These are phyloP conservation scores for Trichophyton rubrum DNA, from an alignment of 2,329 filamentous ascomycete species.

Conservation along the genomic window DNA sequence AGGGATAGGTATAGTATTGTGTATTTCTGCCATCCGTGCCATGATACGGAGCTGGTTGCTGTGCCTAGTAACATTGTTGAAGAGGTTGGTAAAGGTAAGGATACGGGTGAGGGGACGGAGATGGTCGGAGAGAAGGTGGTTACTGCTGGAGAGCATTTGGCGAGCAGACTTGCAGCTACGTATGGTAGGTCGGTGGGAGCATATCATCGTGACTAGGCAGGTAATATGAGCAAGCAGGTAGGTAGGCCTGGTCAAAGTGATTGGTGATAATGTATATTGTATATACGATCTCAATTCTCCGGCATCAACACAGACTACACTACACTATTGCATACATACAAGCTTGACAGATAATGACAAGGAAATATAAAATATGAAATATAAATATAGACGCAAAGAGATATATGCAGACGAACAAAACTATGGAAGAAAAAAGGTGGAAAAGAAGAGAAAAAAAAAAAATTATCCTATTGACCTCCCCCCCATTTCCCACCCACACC, in stretches of 20 bases:
- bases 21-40: constrained; percentile 52
- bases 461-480: not conserved
- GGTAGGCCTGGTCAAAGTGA: no score
- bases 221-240: not conserved
- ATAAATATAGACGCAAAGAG: no score
- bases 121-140: constrained; percentile 33
- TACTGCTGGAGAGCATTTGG: constrained; percentile 49
- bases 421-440: not conserved
- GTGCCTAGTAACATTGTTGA: constrained; percentile 43
- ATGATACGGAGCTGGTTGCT: constrained; percentile 41
- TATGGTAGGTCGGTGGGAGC: constrained; percentile 33
- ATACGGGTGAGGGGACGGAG: constrained; percentile 14
- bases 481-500: not conserved
- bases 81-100: constrained; percentile 22
- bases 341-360: no score
- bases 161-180: constrained; percentile 44
- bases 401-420: no score
- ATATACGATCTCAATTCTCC: not conserved
- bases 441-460: not conserved
- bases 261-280: not conserved
- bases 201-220: constrained; percentile 1
- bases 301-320: no score
- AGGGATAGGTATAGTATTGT: constrained; percentile 45
- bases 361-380: no score
- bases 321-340: no score